These are phyloP conservation scores for Trichoderma koningiopsis DNA, from an alignment of 2,329 filamentous ascomycete species.

Conservation along the genomic window DNA sequence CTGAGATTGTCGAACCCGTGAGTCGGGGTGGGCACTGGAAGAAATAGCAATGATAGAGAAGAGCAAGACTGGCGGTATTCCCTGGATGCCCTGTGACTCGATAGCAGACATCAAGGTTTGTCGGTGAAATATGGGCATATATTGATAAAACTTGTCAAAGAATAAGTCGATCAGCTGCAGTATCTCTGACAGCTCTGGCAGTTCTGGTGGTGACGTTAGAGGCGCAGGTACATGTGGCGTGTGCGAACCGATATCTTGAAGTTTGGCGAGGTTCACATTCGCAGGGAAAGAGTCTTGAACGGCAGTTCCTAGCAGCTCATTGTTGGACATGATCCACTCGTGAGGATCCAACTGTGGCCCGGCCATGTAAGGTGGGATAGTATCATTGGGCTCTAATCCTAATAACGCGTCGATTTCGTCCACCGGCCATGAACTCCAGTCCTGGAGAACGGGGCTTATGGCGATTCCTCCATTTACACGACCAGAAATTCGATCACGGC, in stretches of 20 bases:
- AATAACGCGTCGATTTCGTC: constrained; percentile 2
- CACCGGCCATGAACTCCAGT: constrained; percentile 19
- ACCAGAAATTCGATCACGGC: neutral
- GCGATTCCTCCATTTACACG: neutral
- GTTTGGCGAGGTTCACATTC: neutral
- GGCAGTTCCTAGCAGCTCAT: neutral
- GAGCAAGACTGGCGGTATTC: constrained; percentile 21
- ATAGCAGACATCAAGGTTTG: constrained; percentile 9
- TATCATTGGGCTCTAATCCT: neutral
- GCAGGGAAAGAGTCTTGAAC: neutral
- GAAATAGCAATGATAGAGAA: constrained; percentile 31
- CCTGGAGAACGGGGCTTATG: neutral
- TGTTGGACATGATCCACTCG: constrained; percentile 2
- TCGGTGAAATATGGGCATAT: constrained; percentile 31
- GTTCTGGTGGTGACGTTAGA: constrained; percentile 21
- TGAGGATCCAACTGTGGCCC: neutral
- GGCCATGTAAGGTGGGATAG: neutral
- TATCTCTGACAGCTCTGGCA: constrained; percentile 27
- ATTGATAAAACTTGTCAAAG: constrained; percentile 31
- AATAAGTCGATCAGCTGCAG: constrained; percentile 31
- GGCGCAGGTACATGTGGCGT: neutral
- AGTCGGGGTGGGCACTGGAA: constrained; percentile 30
- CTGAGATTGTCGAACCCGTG: constrained; percentile 28
- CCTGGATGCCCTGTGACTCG: constrained; percentile 2
- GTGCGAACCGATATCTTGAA: neutral